Percentiles rank a stretch among this genome's conserved stretches.
phyloP scores from a whole-genome alignment of 768 basidiomycete genomes.

The Phaeotremella fagi region DNA sequence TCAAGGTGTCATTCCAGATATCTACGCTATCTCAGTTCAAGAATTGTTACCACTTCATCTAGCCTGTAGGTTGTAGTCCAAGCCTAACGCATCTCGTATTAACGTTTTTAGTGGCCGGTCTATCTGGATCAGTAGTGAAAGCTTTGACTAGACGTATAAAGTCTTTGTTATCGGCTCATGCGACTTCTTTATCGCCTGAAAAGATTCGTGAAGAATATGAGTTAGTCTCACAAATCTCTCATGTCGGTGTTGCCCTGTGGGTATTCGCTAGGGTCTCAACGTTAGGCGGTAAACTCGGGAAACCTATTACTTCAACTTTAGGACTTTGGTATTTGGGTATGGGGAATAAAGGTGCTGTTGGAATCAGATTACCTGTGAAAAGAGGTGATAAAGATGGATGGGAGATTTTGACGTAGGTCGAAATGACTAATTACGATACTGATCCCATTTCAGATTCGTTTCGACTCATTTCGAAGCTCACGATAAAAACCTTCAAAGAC shows the following conservation, averaged over 20 bases:
- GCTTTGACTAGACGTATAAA: slow-evolving; percentile 65
- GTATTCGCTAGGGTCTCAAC: slow-evolving; percentile 74
- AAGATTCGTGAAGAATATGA: slow-evolving; percentile 57
- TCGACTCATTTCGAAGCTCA: slow-evolving; percentile 87
- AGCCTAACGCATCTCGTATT: background rate
- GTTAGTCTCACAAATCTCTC: slow-evolving; percentile 71
- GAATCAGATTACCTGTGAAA: slow-evolving; percentile 71
- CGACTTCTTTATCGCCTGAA: slow-evolving; percentile 23
- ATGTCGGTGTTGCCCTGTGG: slow-evolving; percentile 81
- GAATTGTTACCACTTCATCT: slow-evolving; percentile 86
- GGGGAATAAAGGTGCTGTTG: slow-evolving; percentile 96
- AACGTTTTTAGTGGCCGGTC: slow-evolving; percentile 62
- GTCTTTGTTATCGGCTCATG: slow-evolving; percentile 39
- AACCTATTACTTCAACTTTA: slow-evolving; percentile 63
- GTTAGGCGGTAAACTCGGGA: slow-evolving; percentile 56
- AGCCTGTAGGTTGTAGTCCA: slow-evolving; percentile 58
- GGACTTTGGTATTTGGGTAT: slow-evolving; percentile 65
- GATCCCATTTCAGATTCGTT: slow-evolving; percentile 77
- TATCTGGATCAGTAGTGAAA: slow-evolving; percentile 65
- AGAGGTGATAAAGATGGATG: slow-evolving; percentile 56
- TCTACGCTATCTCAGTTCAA: slow-evolving; percentile 78
- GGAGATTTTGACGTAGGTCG: slow-evolving; percentile 75
- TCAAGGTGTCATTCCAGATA: slow-evolving; percentile 24
- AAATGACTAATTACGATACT: background rate
- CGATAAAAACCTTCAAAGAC: slow-evolving; percentile 58